Evolutionary conservation across 2,329 filamentous ascomycete genomes (phyloP).

Genomic region (Calonectria leucothoes): DNA sequence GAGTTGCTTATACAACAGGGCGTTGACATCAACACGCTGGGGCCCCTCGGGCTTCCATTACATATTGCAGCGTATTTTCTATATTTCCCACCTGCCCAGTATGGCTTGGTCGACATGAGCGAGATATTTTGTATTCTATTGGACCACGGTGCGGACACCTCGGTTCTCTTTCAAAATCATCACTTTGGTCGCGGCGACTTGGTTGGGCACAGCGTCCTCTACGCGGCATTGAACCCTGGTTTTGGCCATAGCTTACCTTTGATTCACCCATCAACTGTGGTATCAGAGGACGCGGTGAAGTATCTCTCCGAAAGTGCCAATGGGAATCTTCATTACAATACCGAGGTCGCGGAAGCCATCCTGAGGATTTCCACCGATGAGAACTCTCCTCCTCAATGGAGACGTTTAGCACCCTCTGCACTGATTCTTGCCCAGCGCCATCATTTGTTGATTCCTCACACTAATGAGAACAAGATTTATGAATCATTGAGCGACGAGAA

Average conservation of each 20-base stretch:
- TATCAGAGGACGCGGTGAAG: neutral
- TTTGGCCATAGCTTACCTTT: neutral
- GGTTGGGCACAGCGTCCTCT: no score
- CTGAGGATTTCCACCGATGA: neutral
- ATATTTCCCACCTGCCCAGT: no score
- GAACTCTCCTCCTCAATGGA: neutral
- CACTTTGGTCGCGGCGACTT: neutral
- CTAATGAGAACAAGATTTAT: no score
- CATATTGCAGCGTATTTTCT: neutral
- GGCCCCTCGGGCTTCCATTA: neutral
- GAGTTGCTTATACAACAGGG: neutral
- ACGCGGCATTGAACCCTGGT: no score
- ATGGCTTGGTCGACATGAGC: no score
- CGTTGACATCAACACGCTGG: neutral
- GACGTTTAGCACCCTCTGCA: neutral
- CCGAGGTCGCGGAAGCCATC: neutral
- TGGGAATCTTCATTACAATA: no score
- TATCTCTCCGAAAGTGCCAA: neutral
- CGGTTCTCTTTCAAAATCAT: no score
- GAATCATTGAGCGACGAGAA: no score
- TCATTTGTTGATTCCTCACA: no score
- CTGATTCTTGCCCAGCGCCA: no score
- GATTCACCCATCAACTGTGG: neutral
- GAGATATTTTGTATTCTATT: neutral
- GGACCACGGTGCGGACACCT: constrained; percentile 1